These are phyloP conservation scores for Penicillium frequentans DNA, from an alignment of 2,329 filamentous ascomycete species.

Conservation along the genomic window DNA sequence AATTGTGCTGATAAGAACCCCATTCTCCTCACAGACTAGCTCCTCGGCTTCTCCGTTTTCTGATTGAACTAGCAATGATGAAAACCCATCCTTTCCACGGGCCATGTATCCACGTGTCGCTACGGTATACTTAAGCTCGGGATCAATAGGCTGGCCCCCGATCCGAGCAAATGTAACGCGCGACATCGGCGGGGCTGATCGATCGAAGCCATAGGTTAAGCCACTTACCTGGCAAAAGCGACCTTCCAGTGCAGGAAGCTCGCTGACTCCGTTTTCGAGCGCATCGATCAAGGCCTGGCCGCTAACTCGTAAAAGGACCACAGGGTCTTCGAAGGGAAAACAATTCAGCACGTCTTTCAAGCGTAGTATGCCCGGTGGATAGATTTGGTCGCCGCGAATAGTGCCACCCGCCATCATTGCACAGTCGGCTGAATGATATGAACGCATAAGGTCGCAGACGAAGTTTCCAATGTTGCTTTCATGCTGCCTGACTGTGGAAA, in stretches of 20 bases:
- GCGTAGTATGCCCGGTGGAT: slow-evolving; percentile 66
- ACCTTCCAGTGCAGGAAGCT: slow-evolving; percentile 79
- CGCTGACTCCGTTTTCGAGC: slow-evolving; percentile 77
- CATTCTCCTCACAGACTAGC: slow-evolving; percentile 81
- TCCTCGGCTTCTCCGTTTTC: slow-evolving; percentile 77
- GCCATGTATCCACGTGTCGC: slow-evolving; percentile 88
- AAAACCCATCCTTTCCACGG: slow-evolving; percentile 82
- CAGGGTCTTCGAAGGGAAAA: slow-evolving; percentile 90
- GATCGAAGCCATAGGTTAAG: slow-evolving; percentile 73
- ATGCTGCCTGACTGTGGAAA: slow-evolving; percentile 72
- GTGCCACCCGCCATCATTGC: slow-evolving; percentile 82
- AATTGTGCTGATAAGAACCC: slow-evolving; percentile 81
- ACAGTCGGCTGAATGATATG: slow-evolving; percentile 78
- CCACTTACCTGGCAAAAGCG: slow-evolving; percentile 86
- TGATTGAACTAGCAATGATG: slow-evolving; percentile 69
- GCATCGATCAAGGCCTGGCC: slow-evolving; percentile 76
- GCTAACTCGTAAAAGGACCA: slow-evolving; percentile 71
- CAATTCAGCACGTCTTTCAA: slow-evolving; percentile 45
- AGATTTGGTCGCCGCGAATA: slow-evolving; percentile 84
- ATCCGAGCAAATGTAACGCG: slow-evolving; percentile 66
- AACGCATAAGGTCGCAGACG: slow-evolving; percentile 86
- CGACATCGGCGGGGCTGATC: slow-evolving; percentile 57
- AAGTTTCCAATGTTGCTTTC: slow-evolving; percentile 91
- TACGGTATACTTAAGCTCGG: slow-evolving; percentile 66
- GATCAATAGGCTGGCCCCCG: slow-evolving; percentile 61